These are phyloP conservation scores for Ophiostoma quercus DNA, from an alignment of 2,329 filamentous ascomycete genomes.

Conservation along the genomic window DNA sequence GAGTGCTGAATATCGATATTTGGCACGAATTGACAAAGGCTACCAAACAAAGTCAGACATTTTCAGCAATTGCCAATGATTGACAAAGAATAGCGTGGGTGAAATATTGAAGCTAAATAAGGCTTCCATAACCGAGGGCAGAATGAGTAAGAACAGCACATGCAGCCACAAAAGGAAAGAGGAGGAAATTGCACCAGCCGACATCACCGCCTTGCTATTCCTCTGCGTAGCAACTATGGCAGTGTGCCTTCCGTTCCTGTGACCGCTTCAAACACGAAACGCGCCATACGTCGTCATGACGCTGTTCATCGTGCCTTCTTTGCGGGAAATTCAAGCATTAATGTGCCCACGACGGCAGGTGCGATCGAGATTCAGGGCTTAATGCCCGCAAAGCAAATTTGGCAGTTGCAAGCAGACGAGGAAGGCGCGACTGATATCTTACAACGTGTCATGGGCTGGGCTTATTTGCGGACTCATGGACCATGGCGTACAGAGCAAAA, in stretches of 20 bases:
- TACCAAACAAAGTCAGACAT: neutral
- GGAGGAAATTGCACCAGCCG: neutral
- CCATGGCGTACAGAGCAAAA: neutral
- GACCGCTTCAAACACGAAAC: conserved; percentile 13
- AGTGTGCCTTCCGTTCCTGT: conserved; percentile 16
- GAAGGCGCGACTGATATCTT: neutral
- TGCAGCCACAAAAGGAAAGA: neutral
- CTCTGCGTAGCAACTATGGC: neutral
- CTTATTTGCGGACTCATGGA: neutral
- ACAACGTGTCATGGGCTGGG: neutral
- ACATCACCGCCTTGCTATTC: neutral
- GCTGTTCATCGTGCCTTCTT: conserved; percentile 15
- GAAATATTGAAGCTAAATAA: neutral
- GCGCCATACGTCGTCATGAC: conserved; percentile 12
- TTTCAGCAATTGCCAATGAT: neutral
- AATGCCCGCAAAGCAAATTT: neutral
- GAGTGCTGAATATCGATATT: neutral
- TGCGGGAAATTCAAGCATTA: conserved; percentile 10
- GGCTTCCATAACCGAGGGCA: neutral
- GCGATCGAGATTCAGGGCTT: conserved; percentile 11
- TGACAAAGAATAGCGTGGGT: neutral
- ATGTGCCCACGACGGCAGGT: conserved; percentile 19
- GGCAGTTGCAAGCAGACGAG: neutral
- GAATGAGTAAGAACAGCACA: conserved; percentile 4
- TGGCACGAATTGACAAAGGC: neutral